These are phyloP conservation scores for Melanogaster broomeanus DNA, from an alignment of 768 basidiomycete species.

Conservation along the genomic window DNA sequence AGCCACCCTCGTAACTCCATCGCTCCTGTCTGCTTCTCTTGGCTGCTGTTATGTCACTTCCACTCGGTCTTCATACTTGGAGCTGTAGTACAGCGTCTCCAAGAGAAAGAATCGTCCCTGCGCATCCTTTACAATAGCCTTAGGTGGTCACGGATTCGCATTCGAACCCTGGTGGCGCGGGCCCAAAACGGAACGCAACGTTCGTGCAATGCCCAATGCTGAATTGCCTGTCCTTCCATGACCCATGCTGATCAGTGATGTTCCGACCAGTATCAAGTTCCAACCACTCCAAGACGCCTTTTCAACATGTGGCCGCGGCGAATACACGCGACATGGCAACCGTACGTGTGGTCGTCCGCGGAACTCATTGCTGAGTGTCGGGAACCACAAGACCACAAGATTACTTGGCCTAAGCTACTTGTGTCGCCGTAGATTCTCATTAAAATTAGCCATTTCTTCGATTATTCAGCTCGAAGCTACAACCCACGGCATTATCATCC, in stretches of 20 bases:
- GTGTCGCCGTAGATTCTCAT: background rate
- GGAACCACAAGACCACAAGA: too few species aligned
- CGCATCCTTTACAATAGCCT: background rate
- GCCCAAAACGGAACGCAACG: background rate
- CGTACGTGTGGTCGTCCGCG: slow-evolving; percentile 16
- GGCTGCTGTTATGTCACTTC: too few species aligned
- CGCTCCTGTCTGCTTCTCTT: too few species aligned
- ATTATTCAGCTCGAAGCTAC: too few species aligned
- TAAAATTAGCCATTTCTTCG: background rate
- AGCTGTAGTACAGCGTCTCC: too few species aligned
- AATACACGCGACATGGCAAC: slow-evolving; percentile 9
- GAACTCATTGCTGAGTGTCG: background rate
- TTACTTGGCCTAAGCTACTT: background rate
- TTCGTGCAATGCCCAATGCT: background rate
- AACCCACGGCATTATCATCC: background rate
- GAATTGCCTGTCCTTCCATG: background rate
- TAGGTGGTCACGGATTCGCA: background rate
- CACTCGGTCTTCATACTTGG: too few species aligned
- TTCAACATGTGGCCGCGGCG: slow-evolving; percentile 19
- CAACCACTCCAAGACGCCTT: background rate
- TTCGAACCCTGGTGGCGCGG: background rate
- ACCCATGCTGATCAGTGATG: too few species aligned
- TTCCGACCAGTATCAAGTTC: too few species aligned
- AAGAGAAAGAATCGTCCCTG: too few species aligned
- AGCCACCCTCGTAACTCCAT: too few species aligned